Evolutionary conservation across 2,329 filamentous ascomycete species (phyloP).

Genomic region (Tolypocladium amazonense): DNA sequence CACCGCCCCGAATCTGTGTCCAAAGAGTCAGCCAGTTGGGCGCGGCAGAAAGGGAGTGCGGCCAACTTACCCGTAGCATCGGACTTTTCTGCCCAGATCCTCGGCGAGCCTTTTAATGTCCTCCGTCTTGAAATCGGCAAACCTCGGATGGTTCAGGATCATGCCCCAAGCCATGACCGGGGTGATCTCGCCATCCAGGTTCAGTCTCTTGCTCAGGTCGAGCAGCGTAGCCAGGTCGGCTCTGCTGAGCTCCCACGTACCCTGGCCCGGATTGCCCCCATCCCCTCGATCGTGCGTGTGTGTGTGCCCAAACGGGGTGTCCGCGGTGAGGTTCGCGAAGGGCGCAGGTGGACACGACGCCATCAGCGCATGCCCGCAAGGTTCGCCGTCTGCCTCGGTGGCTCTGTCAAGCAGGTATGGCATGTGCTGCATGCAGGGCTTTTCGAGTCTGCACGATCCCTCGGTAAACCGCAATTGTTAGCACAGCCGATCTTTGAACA

Average conservation of each 20-base stretch:
- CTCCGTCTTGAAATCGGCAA: slow-evolving; percentile 50
- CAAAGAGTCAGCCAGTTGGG: neutral
- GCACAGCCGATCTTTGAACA: slow-evolving; percentile 17
- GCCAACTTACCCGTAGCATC: slow-evolving; percentile 75
- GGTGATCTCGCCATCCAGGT: slow-evolving; percentile 83
- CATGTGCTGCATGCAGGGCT: slow-evolving; percentile 86
- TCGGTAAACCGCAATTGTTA: slow-evolving; percentile 32
- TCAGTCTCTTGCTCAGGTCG: slow-evolving; percentile 71
- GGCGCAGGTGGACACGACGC: slow-evolving; percentile 72
- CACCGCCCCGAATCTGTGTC: slow-evolving; percentile 47
- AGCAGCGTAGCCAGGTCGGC: slow-evolving; percentile 71
- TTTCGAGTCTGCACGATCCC: slow-evolving; percentile 61
- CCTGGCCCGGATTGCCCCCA: slow-evolving; percentile 36
- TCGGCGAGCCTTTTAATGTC: slow-evolving; percentile 66
- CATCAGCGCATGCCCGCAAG: slow-evolving; percentile 90
- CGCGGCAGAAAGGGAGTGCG: slow-evolving; percentile 1
- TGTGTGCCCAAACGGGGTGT: slow-evolving; percentile 41
- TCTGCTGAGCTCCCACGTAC: slow-evolving; percentile 71
- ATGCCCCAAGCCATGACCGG: slow-evolving; percentile 92
- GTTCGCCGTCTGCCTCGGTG: slow-evolving; percentile 49
- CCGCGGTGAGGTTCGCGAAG: slow-evolving; percentile 35
- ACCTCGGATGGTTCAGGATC: slow-evolving; percentile 61
- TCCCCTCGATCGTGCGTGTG: slow-evolving; percentile 22
- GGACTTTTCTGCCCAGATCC: slow-evolving; percentile 67
- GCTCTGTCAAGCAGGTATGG: slow-evolving; percentile 61